Evolutionary conservation across 2,329 filamentous ascomycete genomes (phyloP).

Genomic region (Colletotrichum tropicale): DNA sequence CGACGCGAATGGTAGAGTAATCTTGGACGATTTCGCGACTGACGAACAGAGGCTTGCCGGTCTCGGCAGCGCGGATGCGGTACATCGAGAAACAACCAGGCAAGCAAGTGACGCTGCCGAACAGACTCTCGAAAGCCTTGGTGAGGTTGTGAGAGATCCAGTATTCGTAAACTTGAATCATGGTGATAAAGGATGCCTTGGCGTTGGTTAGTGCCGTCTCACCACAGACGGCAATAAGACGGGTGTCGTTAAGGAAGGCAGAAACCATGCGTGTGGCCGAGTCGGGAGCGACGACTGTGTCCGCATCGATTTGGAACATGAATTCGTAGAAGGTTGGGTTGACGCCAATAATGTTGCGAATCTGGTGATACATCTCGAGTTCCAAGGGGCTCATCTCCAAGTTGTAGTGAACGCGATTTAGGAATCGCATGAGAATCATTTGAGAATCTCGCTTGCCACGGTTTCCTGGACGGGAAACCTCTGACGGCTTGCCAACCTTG

Average conservation of each 20-base stretch:
- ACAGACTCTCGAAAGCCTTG: conserved; percentile 97
- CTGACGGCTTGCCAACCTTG: conserved; percentile 97
- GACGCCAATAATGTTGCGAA: conserved; percentile 97
- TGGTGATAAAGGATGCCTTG: conserved; percentile 91
- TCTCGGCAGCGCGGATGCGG: conserved; percentile 91
- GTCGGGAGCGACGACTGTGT: conserved; percentile 91
- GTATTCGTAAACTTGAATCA: conserved; percentile 99
- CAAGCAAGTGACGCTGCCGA: conserved; percentile 95
- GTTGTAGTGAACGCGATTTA: conserved; percentile 99
- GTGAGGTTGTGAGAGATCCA: conserved; percentile 98
- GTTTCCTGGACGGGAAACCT: conserved; percentile 93
- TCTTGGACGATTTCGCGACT: conserved; percentile 87
- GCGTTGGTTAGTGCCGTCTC: conserved; percentile 94
- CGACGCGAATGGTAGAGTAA: conserved; percentile 92
- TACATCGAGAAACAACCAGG: conserved; percentile 99
- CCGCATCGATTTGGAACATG: conserved; percentile 94
- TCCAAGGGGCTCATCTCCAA: conserved; percentile 94
- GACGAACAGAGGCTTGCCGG: conserved; percentile 94
- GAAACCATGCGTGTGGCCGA: conserved; percentile 92
- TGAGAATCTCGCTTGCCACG: conserved; percentile 99
- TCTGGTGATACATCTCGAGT: conserved; percentile 98
- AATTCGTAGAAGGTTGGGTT: conserved; percentile 99
- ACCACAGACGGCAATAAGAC: conserved; percentile 92
- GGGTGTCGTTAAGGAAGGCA: conserved; percentile 88
- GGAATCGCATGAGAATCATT: conserved; percentile 98